These are phyloP conservation scores for Blastobotrys chiropterorum DNA, from an alignment of 805 yeast genomes.

Conservation along the genomic window DNA sequence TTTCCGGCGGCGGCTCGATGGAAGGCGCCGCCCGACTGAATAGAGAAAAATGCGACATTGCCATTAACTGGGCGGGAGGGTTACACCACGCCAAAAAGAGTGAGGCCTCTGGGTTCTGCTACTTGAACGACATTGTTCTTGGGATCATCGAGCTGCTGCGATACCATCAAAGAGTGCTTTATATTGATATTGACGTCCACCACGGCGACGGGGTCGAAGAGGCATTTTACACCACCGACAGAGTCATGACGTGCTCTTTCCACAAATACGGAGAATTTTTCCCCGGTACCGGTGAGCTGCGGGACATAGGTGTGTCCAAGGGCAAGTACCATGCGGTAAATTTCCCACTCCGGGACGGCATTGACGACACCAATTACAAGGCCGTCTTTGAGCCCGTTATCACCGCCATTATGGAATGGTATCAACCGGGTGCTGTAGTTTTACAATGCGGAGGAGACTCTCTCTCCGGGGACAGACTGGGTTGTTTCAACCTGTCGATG, in stretches of 20 bases:
- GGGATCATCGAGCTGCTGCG: slow-evolving; percentile 79
- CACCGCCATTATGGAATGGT: slow-evolving; percentile 85
- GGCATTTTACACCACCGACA: slow-evolving; percentile 88
- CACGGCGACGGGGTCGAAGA: slow-evolving; percentile 99
- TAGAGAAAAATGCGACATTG: slow-evolving; percentile 84
- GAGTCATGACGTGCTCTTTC: slow-evolving; percentile 95
- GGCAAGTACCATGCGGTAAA: slow-evolving; percentile 86
- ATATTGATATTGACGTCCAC: slow-evolving; percentile 90
- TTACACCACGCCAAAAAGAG: slow-evolving; percentile 92
- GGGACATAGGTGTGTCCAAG: slow-evolving; percentile 81
- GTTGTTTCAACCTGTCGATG: slow-evolving; percentile 88
- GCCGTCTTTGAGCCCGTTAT: slow-evolving; percentile 57
- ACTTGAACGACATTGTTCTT: slow-evolving; percentile 87
- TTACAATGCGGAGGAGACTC: slow-evolving; percentile 98
- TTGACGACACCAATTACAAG: slow-evolving; percentile 89
- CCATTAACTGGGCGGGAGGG: slow-evolving; percentile 96
- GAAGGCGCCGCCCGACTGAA: slow-evolving; percentile 79
- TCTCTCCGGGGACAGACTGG: slow-evolving; percentile 84
- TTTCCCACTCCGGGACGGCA: slow-evolving; percentile 91
- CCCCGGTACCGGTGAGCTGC: slow-evolving; percentile 94
- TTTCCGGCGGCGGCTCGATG: slow-evolving; percentile 89
- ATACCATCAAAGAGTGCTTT: slow-evolving; percentile 86
- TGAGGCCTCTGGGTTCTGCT: slow-evolving; percentile 94
- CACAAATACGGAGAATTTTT: slow-evolving; percentile 95
- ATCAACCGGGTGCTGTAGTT: slow-evolving; percentile 89